Evolutionary conservation across 2,329 filamentous ascomycete genomes (phyloP).

Genomic region (Pseudogymnoascus sp.): DNA sequence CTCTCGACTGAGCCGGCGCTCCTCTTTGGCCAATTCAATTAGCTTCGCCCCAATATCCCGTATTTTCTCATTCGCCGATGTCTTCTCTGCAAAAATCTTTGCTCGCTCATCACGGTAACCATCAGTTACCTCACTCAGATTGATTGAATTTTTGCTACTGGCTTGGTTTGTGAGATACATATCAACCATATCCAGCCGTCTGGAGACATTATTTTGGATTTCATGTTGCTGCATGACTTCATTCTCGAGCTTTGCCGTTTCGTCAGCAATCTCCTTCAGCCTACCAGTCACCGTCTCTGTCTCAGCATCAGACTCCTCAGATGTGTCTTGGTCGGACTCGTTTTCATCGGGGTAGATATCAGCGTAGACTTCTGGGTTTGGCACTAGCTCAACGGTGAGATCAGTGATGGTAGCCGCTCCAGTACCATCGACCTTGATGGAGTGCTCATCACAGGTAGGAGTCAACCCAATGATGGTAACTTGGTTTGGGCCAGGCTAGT

Average conservation of each 20-base stretch:
- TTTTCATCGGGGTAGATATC: slow-evolving; percentile 31
- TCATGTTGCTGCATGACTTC: not conserved
- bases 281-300: slow-evolving; percentile 18
- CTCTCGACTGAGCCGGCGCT: not conserved
- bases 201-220: slow-evolving; percentile 19
- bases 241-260: slow-evolving; percentile 24
- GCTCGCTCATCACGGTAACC: slow-evolving; percentile 23
- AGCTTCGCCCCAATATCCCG: slow-evolving; percentile 23
- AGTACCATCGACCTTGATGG: slow-evolving; percentile 53
- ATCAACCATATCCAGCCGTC: slow-evolving; percentile 21
- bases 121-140: not conserved
- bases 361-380: slow-evolving; percentile 40
- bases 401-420: slow-evolving; percentile 54
- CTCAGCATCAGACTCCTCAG: slow-evolving; percentile 25
- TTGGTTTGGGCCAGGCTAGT: slow-evolving; percentile 47
- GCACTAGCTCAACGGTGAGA: slow-evolving; percentile 52
- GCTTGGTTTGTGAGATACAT: slow-evolving; percentile 22
- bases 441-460: slow-evolving; percentile 46
- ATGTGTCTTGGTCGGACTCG: slow-evolving; percentile 19
- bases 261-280: slow-evolving; percentile 20
- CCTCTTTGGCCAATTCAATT: slow-evolving; percentile 16
- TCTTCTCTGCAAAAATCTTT: slow-evolving; percentile 32
- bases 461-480: slow-evolving; percentile 49
- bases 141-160: not conserved
- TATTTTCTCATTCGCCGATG: slow-evolving; percentile 27